Conservation (phyloP, 75 land plant species). For the Selaginella tamariscina region DNA sequence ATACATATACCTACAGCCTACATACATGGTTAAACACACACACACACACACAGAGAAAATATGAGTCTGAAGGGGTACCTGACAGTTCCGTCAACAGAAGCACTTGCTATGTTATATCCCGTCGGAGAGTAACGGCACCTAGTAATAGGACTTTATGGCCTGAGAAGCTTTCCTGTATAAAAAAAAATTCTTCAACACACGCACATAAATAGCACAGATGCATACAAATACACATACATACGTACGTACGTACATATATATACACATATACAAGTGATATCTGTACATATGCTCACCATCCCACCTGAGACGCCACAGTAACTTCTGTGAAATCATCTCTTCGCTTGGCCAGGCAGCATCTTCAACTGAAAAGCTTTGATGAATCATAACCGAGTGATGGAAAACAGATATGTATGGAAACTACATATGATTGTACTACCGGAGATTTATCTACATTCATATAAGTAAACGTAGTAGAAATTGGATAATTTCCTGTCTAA, state of each 20-base stretch:
- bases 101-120: conserved; percentile 90
- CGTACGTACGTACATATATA: too few relatives aligned
- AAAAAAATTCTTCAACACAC: neutral
- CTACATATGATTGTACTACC: neutral
- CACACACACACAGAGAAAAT: neutral
- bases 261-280: too few relatives aligned
- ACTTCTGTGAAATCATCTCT: conserved; percentile 68
- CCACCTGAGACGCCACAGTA: conserved; percentile 57
- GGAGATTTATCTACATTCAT: neutral
- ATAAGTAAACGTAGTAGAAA: neutral
- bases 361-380: neutral
- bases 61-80: conserved; percentile 34
- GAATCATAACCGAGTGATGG: neutral
- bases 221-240: too few relatives aligned
- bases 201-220: neutral
- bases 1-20: too few relatives aligned
- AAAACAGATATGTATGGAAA: neutral
- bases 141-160: conserved; percentile 91
- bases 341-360: neutral
- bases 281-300: conserved; percentile 34
- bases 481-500: neutral
- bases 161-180: conserved; percentile 63
- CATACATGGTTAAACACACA: neutral
- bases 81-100: conserved; percentile 88
- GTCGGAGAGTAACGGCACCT: conserved; percentile 82